These are phyloP conservation scores for Arachnomyces sp. DNA, from an alignment of 2,329 filamentous ascomycete species.

Conservation along the genomic window DNA sequence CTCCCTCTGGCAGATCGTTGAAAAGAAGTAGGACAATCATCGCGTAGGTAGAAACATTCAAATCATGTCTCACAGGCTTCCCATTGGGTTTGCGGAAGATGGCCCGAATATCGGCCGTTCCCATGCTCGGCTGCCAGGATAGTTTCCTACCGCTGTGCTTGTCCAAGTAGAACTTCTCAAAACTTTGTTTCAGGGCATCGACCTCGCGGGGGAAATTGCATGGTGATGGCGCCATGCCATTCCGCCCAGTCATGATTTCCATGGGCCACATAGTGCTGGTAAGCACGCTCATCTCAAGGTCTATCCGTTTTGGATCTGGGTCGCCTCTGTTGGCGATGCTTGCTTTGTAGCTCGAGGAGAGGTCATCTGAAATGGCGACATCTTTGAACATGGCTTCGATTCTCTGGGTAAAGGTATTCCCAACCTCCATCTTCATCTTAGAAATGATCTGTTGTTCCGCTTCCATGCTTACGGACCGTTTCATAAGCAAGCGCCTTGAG, in stretches of 20 bases:
- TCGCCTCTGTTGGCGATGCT: constrained; percentile 55
- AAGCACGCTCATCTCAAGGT: constrained; percentile 75
- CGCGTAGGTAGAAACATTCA: constrained; percentile 85
- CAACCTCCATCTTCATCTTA: constrained; percentile 93
- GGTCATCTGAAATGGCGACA: constrained; percentile 77
- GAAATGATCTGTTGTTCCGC: constrained; percentile 93
- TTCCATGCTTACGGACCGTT: constrained; percentile 82
- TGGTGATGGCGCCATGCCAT: constrained; percentile 34
- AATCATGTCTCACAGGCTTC: constrained; percentile 71
- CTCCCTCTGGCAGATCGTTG: constrained; percentile 58
- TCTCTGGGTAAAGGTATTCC: constrained; percentile 85
- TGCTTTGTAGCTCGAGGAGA: constrained; percentile 67
- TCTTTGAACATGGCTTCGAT: constrained; percentile 98
- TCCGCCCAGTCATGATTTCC: constrained; percentile 65
- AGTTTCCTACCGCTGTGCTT: constrained; percentile 83
- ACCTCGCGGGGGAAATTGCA: constrained; percentile 71
- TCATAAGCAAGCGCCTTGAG: constrained; percentile 75
- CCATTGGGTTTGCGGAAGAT: constrained; percentile 63
- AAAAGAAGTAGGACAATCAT: constrained; percentile 88
- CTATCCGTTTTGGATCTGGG: constrained; percentile 55
- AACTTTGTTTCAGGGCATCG: constrained; percentile 67
- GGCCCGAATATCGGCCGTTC: constrained; percentile 79
- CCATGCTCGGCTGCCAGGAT: constrained; percentile 70
- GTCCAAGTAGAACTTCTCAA: constrained; percentile 78
- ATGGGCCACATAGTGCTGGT: constrained; percentile 94